Evolutionary conservation across 164 flowering plant genomes (phyloP).

Genomic region (grape (Vitis vinifera)): DNA sequence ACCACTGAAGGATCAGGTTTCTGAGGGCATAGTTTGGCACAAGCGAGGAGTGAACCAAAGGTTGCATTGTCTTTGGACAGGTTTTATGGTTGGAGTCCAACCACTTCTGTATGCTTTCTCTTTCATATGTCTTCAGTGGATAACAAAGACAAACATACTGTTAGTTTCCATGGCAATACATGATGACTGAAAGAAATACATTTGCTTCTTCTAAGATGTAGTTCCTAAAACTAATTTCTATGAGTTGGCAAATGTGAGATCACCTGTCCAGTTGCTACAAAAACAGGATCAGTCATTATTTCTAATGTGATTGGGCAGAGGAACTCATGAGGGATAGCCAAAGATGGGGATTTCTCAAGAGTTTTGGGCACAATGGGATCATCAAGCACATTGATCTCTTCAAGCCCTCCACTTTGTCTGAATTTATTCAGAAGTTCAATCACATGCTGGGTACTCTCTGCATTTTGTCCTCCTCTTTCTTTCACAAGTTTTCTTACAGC

Average conservation of each 20-base stretch:
- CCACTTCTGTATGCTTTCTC: slow-evolving; percentile 83
- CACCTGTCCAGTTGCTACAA: slow-evolving; percentile 81
- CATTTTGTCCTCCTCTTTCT: slow-evolving; percentile 38
- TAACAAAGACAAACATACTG: slow-evolving; percentile 1
- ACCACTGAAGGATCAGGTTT: slow-evolving; percentile 76
- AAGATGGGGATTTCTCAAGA: slow-evolving; percentile 38
- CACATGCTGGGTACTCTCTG: slow-evolving; percentile 52
- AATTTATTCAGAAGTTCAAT: slow-evolving; percentile 57
- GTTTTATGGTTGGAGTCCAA: slow-evolving; percentile 65
- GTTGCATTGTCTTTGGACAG: slow-evolving; percentile 79
- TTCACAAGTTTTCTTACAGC: slow-evolving; percentile 53
- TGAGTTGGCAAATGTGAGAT: neutral
- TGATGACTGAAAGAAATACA: neutral
- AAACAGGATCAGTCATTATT: slow-evolving; percentile 85
- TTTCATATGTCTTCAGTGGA: slow-evolving; percentile 60
- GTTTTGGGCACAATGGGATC: slow-evolving; percentile 36
- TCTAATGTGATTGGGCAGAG: slow-evolving; percentile 77
- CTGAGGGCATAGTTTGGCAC: slow-evolving; percentile 82
- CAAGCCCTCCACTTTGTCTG: slow-evolving; percentile 56
- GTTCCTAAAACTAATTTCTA: no score
- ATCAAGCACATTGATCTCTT: slow-evolving; percentile 29
- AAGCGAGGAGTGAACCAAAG: slow-evolving; percentile 53
- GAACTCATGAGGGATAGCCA: slow-evolving; percentile 64
- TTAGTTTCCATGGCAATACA: neutral
- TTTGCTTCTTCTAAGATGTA: no score